These are phyloP conservation scores for Xylariaceae sp. DNA, from an alignment of 2,329 filamentous ascomycete species.

Conservation along the genomic window DNA sequence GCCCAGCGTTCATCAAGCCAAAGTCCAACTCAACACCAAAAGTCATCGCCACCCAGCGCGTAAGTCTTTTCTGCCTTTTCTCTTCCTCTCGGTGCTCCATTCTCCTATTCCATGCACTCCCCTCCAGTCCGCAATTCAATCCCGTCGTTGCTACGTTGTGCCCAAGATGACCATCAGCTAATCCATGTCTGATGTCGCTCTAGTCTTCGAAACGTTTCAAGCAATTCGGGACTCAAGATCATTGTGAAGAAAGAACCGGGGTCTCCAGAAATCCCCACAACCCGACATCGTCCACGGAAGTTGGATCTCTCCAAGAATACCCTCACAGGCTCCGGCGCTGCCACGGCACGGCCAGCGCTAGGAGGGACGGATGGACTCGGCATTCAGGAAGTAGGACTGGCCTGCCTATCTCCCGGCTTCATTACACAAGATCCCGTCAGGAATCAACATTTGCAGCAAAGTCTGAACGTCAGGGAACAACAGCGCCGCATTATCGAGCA, in stretches of 20 bases:
- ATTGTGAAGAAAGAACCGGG: slow-evolving; percentile 96
- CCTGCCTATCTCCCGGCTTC: slow-evolving; percentile 94
- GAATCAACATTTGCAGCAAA: slow-evolving; percentile 93
- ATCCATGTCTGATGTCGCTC: slow-evolving; percentile 40
- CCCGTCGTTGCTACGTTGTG: neutral
- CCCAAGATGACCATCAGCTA: slow-evolving; percentile 11
- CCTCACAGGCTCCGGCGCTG: slow-evolving; percentile 56
- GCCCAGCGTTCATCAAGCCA: slow-evolving; percentile 59
- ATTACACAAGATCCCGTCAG: slow-evolving; percentile 95
- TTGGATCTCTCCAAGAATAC: slow-evolving; percentile 77
- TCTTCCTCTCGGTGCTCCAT: slow-evolving; percentile 28
- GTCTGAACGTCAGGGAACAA: slow-evolving; percentile 90
- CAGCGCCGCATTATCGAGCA: slow-evolving; percentile 95
- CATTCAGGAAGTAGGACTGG: slow-evolving; percentile 92
- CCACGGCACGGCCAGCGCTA: slow-evolving; percentile 74
- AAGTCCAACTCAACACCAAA: slow-evolving; percentile 54
- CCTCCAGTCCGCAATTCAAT: neutral
- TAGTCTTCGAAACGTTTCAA: slow-evolving; percentile 57
- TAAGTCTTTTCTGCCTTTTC: slow-evolving; percentile 50
- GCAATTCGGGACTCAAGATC: slow-evolving; percentile 70
- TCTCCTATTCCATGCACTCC: slow-evolving; percentile 1
- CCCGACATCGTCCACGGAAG: slow-evolving; percentile 76
- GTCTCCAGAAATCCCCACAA: slow-evolving; percentile 78
- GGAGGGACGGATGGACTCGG: slow-evolving; percentile 80
- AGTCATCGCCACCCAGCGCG: slow-evolving; percentile 66